phyloP scores from a whole-genome alignment of 2,329 filamentous ascomycete genomes.

The Lecanicillium sp. region DNA sequence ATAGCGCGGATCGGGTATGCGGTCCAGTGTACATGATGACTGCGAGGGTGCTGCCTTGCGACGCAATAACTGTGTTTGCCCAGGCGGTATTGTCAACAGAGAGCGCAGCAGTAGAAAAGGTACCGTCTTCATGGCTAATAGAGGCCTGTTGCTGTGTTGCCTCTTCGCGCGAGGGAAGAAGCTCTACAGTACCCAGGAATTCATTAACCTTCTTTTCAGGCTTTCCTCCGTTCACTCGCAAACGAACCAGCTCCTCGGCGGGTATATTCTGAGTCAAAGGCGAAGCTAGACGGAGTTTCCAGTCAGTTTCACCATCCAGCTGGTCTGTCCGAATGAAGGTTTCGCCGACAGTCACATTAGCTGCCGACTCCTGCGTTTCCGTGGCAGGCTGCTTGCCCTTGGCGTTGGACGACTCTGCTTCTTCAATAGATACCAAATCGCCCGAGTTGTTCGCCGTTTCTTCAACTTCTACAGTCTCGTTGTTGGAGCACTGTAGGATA shows the following conservation, averaged over 20 bases:
- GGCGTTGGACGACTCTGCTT: constrained; percentile 24
- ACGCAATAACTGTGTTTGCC: constrained; percentile 96
- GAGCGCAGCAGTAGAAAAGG: constrained; percentile 60
- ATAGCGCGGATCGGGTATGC: constrained; percentile 88
- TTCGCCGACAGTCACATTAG: constrained; percentile 59
- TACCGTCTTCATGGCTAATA: constrained; percentile 28
- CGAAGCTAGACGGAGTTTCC: constrained; percentile 89
- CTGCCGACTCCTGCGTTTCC: constrained; percentile 21
- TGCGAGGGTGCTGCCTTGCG: constrained; percentile 80
- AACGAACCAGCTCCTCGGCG: constrained; percentile 62
- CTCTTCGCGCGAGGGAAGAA: constrained; percentile 51
- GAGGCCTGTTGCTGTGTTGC: constrained; percentile 38
- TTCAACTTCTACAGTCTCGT: constrained; percentile 41
- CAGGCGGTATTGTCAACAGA: constrained; percentile 97
- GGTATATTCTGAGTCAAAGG: constrained; percentile 76
- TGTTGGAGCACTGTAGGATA: constrained; percentile 73
- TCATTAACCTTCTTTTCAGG: constrained; percentile 93
- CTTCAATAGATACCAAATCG: constrained; percentile 36
- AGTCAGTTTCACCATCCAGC: constrained; percentile 95
- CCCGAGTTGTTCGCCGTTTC: constrained; percentile 29
- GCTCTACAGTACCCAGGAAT: constrained; percentile 82
- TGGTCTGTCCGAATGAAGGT: constrained; percentile 98
- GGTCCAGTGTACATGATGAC: constrained; percentile 92
- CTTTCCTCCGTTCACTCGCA: constrained; percentile 74
- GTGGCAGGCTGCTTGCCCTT: constrained; percentile 31